These are phyloP conservation scores for Closterium sp. DNA, from an alignment of 139 green algal genomes.

Conservation along the genomic window DNA sequence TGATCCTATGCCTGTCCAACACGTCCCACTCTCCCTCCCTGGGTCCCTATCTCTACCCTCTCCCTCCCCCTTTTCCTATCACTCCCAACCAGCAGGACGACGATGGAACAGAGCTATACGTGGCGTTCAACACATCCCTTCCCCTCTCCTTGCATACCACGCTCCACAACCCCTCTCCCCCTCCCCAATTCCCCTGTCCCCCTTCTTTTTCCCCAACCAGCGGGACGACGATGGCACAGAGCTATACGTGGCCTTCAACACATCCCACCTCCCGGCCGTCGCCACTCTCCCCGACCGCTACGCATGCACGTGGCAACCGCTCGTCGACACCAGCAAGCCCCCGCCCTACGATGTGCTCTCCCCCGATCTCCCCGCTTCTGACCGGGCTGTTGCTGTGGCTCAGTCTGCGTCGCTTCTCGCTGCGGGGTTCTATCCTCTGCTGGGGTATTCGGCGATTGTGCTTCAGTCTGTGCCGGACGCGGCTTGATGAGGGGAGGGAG, in stretches of 20 bases:
- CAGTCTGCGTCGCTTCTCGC: constrained; percentile 63
- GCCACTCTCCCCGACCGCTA: constrained; percentile 67
- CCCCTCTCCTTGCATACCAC: neutral
- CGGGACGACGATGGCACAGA: constrained; percentile 36
- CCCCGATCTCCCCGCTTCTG: constrained; percentile 30
- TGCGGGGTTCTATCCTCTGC: constrained; percentile 60
- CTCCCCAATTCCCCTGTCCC: too few relatives aligned
- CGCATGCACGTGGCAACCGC: constrained; percentile 61
- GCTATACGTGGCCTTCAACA: constrained; percentile 82
- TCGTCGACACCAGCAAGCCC: constrained; percentile 74
- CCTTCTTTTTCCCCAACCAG: neutral
- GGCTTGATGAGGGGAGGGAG: neutral
- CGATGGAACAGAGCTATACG: neutral
- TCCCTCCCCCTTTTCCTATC: too few relatives aligned
- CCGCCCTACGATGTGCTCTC: constrained; percentile 57
- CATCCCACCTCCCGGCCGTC: constrained; percentile 54
- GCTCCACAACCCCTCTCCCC: too few relatives aligned
- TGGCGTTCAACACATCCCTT: too few relatives aligned
- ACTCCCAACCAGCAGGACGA: neutral
- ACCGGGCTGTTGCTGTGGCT: constrained; percentile 12
- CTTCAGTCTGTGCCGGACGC: neutral
- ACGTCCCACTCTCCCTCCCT: too few relatives aligned
- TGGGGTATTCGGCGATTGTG: constrained; percentile 44
- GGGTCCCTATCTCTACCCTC: too few relatives aligned
- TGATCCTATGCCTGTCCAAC: too few relatives aligned